These are phyloP conservation scores for Caryopteris hybrid DNA, from an alignment of 305 asterid genomes.

Conservation along the genomic window DNA sequence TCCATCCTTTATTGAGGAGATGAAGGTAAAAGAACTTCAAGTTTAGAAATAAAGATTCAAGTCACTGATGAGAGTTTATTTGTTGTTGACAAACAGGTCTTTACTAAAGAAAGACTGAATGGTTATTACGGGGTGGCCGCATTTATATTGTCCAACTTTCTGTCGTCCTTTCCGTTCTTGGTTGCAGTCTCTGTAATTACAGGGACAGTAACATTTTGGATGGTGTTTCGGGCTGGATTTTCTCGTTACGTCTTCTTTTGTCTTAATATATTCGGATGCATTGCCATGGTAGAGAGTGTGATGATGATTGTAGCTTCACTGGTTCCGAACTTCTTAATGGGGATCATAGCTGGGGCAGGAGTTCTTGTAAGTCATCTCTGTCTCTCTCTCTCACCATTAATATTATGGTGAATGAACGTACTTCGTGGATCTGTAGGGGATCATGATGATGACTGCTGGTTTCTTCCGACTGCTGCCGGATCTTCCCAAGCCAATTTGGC, in stretches of 20 bases:
- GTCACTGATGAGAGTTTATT: background rate
- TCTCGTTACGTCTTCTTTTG: conserved; percentile 62
- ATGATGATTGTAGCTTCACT: conserved; percentile 95
- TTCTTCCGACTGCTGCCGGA: conserved; percentile 84
- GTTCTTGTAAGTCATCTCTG: conserved; percentile 53
- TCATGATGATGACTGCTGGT: conserved; percentile 97
- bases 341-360: conserved; percentile 90
- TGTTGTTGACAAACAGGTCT: conserved; percentile 37
- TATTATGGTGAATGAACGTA: background rate
- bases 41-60: too few relatives aligned
- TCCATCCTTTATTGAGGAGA: conserved; percentile 85
- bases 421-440: conserved; percentile 50
- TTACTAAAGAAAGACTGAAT: conserved; percentile 71
- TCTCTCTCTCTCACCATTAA: background rate
- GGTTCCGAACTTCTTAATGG: conserved; percentile 94
- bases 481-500: conserved; percentile 87
- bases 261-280: conserved; percentile 71
- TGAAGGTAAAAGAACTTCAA: conserved; percentile 42
- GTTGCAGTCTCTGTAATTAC: conserved; percentile 51
- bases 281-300: conserved; percentile 88
- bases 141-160: conserved; percentile 63
- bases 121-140: conserved; percentile 89
- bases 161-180: conserved; percentile 77
- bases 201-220: conserved; percentile 69
- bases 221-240: conserved; percentile 69